phyloP scores from a whole-genome alignment of 108 stramenopile genomes.

The Conticribra guillardii region DNA sequence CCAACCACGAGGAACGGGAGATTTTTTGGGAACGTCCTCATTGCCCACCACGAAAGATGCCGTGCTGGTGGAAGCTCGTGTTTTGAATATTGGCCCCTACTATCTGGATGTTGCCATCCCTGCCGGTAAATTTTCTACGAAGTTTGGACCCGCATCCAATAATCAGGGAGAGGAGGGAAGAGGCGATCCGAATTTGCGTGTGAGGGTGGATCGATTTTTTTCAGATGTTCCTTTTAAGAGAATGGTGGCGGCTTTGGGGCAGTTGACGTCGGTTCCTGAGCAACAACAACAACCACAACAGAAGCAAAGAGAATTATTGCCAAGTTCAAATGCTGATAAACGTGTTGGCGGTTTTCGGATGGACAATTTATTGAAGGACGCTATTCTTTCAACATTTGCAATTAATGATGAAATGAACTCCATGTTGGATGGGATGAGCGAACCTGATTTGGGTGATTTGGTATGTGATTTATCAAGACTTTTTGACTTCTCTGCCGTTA shows the following conservation, averaged over 20 bases:
- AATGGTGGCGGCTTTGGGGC: constrained; percentile 81
- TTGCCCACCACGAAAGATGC: constrained; percentile 67
- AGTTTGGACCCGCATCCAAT: constrained; percentile 82
- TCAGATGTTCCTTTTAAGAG: constrained; percentile 82
- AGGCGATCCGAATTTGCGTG: constrained; percentile 63
- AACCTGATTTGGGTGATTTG: constrained; percentile 58
- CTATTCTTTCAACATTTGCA: constrained; percentile 73
- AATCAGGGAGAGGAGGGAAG: constrained; percentile 61
- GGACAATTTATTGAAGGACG: constrained; percentile 78
- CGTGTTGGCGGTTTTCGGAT: constrained; percentile 63
- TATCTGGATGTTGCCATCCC: constrained; percentile 80
- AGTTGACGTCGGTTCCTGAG: constrained; percentile 65
- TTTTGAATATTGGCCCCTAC: constrained; percentile 72
- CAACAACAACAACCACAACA: constrained; percentile 21
- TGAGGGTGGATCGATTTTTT: constrained; percentile 83
- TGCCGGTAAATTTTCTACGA: constrained; percentile 67
- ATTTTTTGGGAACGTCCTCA: constrained; percentile 62
- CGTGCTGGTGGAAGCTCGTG: constrained; percentile 66
- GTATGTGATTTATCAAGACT: constrained; percentile 20
- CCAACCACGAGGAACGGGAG: constrained; percentile 84
- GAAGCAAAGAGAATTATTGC: not conserved
- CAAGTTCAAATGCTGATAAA: constrained; percentile 18
- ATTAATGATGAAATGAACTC: constrained; percentile 54
- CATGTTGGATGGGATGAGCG: constrained; percentile 50
- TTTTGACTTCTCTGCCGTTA: not conserved